These are phyloP conservation scores for Taphrina wiesneri DNA, from an alignment of 1,139 yeast genomes.

Conservation along the genomic window DNA sequence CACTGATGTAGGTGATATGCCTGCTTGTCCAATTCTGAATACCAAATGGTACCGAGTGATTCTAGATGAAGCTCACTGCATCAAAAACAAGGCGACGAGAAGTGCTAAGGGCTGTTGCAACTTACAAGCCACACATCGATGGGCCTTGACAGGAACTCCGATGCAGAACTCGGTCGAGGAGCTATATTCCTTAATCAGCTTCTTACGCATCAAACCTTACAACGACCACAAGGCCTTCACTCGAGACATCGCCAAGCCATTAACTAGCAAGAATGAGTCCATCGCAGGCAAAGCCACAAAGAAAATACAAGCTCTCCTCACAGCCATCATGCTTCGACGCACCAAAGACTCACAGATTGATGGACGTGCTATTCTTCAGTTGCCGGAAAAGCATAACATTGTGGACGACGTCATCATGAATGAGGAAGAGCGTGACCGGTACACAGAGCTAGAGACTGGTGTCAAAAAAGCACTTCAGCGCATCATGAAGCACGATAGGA, in stretches of 20 bases:
- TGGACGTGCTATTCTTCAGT: slow-evolving; percentile 58
- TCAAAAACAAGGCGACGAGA: slow-evolving; percentile 74
- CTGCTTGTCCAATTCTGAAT: slow-evolving; percentile 45
- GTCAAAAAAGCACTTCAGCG: slow-evolving; percentile 72
- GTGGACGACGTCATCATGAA: slow-evolving; percentile 71
- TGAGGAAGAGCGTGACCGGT: slow-evolving; percentile 86
- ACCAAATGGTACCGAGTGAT: slow-evolving; percentile 54
- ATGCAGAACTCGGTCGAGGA: slow-evolving; percentile 86
- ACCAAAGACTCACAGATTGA: slow-evolving; percentile 58
- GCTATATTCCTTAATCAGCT: slow-evolving; percentile 71
- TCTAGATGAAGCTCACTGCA: slow-evolving; percentile 89
- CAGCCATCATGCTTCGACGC: slow-evolving; percentile 76
- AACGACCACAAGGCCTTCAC: slow-evolving; percentile 57
- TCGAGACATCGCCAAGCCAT: slow-evolving; percentile 60
- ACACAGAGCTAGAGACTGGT: slow-evolving; percentile 78
- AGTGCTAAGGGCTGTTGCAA: slow-evolving; percentile 77
- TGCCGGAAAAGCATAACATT: slow-evolving; percentile 79
- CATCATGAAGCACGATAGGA: slow-evolving; percentile 48
- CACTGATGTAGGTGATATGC: neutral
- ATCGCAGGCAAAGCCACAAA: slow-evolving; percentile 50
- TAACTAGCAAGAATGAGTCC: slow-evolving; percentile 48
- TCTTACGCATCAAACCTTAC: slow-evolving; percentile 61
- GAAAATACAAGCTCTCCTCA: slow-evolving; percentile 70
- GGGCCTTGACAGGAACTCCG: slow-evolving; percentile 94
- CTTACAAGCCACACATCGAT: slow-evolving; percentile 58